Conservation (phyloP, 192 early-diverging fungal genomes). For the Backusella mclennaniae region DNA sequence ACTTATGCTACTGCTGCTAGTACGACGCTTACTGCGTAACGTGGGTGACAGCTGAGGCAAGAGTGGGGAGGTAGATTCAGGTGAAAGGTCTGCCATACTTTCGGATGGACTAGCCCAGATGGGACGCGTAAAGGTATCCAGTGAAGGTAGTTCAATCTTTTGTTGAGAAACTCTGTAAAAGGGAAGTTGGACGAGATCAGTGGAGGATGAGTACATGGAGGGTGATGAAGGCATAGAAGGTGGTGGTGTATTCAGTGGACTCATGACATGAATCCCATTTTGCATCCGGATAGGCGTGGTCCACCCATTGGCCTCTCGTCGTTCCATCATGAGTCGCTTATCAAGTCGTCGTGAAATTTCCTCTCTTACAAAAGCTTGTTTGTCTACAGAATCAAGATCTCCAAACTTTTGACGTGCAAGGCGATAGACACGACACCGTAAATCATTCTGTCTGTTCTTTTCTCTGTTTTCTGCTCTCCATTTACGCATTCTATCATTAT, state of each 20-base stretch:
- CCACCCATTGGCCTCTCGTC: background rate
- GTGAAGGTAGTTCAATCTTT: constrained; percentile 31
- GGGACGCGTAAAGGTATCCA: background rate
- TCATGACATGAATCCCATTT: background rate
- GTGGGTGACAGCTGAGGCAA: constrained; percentile 18
- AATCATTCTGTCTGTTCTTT: constrained; percentile 63
- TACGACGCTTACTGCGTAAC: constrained; percentile 15
- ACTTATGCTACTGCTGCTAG: constrained; percentile 23
- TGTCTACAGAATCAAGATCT: constrained; percentile 54
- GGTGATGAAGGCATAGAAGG: constrained; percentile 11
- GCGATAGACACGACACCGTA: constrained; percentile 72
- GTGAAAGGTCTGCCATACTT: background rate
- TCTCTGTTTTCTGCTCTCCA: constrained; percentile 52
- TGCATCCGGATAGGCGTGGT: background rate
- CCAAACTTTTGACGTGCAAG: constrained; percentile 62
- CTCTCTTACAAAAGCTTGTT: constrained; percentile 61
- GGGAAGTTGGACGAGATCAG: constrained; percentile 17
- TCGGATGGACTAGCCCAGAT: background rate
- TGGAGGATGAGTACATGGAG: background rate
- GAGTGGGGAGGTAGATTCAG: constrained; percentile 3
- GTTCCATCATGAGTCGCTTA: constrained; percentile 21
- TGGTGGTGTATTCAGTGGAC: constrained; percentile 1
- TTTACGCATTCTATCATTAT: constrained; percentile 44
- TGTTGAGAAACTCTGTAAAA: constrained; percentile 30
- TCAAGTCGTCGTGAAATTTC: constrained; percentile 58